Conservation (phyloP, 352 stramenopile genomes). For the Phytophthora melonis region DNA sequence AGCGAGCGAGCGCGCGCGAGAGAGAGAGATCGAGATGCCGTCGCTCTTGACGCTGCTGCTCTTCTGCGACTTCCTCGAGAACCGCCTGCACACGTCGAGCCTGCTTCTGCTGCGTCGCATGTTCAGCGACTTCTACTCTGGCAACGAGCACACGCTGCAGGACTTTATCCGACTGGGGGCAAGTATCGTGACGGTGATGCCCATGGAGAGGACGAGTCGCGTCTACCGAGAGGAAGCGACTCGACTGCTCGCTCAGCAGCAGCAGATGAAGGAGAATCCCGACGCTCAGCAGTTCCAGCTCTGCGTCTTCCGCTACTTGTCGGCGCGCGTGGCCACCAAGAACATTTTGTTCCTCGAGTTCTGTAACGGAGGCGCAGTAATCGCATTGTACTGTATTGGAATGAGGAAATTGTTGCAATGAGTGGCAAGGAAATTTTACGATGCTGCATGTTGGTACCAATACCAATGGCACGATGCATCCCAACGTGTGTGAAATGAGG, state of each 20-base stretch:
- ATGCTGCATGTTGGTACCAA: too few species aligned
- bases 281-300: not conserved
- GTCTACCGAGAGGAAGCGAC: conserved; percentile 17
- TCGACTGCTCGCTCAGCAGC: conserved; percentile 19
- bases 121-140: conserved; percentile 34
- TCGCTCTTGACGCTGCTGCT: conserved; percentile 21
- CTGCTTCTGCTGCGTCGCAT: conserved; percentile 42
- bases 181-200: conserved; percentile 41
- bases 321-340: not conserved
- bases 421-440: too few species aligned
- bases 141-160: conserved; percentile 39
- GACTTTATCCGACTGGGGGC: conserved; percentile 48
- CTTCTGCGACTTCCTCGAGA: conserved; percentile 52
- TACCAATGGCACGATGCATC: not conserved
- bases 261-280: not conserved
- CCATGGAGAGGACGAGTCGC: conserved; percentile 20
- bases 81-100: conserved; percentile 37
- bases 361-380: not conserved
- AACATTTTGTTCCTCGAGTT: conserved; percentile 1
- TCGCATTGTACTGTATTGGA: too few species aligned
- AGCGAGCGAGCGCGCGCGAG: too few species aligned
- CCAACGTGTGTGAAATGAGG: not conserved
- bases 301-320: conserved; percentile 2
- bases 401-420: too few species aligned
- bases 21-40: conserved; percentile 1